These are phyloP conservation scores for Lobosporangium transversale DNA, from an alignment of 192 early-diverging fungal species.

Conservation along the genomic window DNA sequence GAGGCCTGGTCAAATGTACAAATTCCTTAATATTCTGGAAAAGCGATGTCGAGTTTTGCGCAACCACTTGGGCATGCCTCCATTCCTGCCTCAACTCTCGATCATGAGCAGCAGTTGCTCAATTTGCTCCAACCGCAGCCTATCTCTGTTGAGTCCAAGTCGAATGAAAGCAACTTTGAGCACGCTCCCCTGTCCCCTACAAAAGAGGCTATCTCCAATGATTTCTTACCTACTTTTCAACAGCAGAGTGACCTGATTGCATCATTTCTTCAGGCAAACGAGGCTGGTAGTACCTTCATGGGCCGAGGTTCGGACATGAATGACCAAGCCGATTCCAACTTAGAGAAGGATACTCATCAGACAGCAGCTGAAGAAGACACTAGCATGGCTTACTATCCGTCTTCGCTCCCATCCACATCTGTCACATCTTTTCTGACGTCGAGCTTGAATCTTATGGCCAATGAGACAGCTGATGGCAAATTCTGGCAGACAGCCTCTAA, in stretches of 20 bases:
- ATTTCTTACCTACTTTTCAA: slow-evolving; percentile 3
- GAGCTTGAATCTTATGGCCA: slow-evolving; percentile 7
- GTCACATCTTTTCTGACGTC: slow-evolving; percentile 5
- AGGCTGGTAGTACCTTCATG: slow-evolving; percentile 21
- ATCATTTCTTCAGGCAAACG: slow-evolving; percentile 26
- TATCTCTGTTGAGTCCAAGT: background rate
- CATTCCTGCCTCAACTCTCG: slow-evolving; percentile 26
- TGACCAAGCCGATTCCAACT: slow-evolving; percentile 7
- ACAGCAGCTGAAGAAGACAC: background rate
- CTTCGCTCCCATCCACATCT: slow-evolving; percentile 3
- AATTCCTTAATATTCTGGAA: slow-evolving; percentile 64
- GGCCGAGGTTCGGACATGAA: slow-evolving; percentile 13
- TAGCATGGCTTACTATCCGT: slow-evolving; percentile 1
- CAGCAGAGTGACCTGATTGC: slow-evolving; percentile 24
- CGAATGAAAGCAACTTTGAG: background rate
- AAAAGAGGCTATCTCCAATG: background rate
- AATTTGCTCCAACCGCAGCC: slow-evolving; percentile 16
- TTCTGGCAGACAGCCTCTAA: slow-evolving; percentile 22
- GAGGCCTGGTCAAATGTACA: slow-evolving; percentile 62
- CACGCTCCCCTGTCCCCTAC: background rate
- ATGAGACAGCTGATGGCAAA: slow-evolving; percentile 20
- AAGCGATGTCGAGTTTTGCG: slow-evolving; percentile 63
- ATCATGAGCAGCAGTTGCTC: slow-evolving; percentile 35
- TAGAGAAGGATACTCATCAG: background rate
- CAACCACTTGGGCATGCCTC: slow-evolving; percentile 42